Conservation (phyloP, 2,329 filamentous ascomycete species). For the Microdochium nivale region DNA sequence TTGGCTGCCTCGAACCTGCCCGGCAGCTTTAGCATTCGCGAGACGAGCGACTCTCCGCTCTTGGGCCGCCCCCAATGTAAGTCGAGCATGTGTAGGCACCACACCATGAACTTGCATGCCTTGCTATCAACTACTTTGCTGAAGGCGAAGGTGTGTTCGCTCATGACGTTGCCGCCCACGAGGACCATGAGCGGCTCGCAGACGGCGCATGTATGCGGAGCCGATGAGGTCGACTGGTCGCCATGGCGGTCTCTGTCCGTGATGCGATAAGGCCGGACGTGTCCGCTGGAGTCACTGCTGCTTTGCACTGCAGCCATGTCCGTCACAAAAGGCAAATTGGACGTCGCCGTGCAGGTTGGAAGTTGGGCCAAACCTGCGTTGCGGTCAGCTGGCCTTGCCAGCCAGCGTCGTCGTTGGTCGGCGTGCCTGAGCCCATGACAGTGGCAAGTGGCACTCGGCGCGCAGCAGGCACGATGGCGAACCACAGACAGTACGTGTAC, state of each 20-base stretch:
- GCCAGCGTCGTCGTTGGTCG: too few species aligned
- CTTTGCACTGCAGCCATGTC: neutral
- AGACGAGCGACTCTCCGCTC: neutral
- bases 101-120: neutral
- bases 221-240: neutral
- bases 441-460: too few species aligned
- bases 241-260: neutral
- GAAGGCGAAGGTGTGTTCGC: neutral
- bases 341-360: too few species aligned
- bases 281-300: neutral
- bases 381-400: too few species aligned
- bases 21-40: neutral
- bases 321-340: neutral
- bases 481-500: too few species aligned
- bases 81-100: neutral
- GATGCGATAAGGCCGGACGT: neutral
- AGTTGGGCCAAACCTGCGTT: too few species aligned
- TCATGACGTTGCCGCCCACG: neutral
- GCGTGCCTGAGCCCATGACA: too few species aligned
- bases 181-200: neutral
- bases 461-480: too few species aligned
- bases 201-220: neutral
- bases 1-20: neutral
- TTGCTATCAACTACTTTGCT: neutral
- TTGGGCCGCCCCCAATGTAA: neutral